Evolutionary conservation across 2,329 filamentous ascomycete species (phyloP), one percentile per base, ranked within the genome.

Genomic region (Biscogniauxia marginata): DNA sequence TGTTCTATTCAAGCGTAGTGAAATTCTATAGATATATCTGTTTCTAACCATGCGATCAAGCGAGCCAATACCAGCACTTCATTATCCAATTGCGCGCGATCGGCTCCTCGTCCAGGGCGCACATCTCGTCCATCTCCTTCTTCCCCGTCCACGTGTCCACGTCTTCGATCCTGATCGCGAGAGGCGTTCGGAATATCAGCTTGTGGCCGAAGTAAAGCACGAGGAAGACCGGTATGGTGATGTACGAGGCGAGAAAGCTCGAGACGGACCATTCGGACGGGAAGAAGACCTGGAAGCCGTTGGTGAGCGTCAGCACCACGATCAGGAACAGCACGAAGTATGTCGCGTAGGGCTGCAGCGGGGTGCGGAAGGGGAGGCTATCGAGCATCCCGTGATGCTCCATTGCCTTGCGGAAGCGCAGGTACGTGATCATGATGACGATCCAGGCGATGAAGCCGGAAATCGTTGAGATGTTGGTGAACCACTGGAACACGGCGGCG

Each of bases 251-350:
- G n/a, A 87, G 57, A 65, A 95, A 95, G 64, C 78, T 78, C 4
- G 79, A 76, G 0, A 79, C 81, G 16, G 77, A 81, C 82, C 86
- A 93, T 23, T 85, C 77, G 7, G 77, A 74, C 0, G 84, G 83
- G 69, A 87, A 88, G 69, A 93, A 93, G 13, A 88, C 82, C 34
- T 86, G 82, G 72, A 92, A 93, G 1, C 89, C 90, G 65, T 91
- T 91, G 63, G 90, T 86, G 3, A 93, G 72, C 1, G 81, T 83
- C n/a, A 93, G 76, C 22, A 90, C 73, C 3, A 71, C 68, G 52
- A 91, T 80, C 21, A 84, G 67, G 16, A 81, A 68, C 1, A 91
- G 79, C 8, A 81, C 79, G 53, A 82, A 73, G 65, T 80, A 90
- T 0, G 87, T 82, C 2, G 84, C 84, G 66, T 87, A 91, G 0